Base-by-base conservation (phyloP, 148 eudicot species). In the Silene latifolia region DNA sequence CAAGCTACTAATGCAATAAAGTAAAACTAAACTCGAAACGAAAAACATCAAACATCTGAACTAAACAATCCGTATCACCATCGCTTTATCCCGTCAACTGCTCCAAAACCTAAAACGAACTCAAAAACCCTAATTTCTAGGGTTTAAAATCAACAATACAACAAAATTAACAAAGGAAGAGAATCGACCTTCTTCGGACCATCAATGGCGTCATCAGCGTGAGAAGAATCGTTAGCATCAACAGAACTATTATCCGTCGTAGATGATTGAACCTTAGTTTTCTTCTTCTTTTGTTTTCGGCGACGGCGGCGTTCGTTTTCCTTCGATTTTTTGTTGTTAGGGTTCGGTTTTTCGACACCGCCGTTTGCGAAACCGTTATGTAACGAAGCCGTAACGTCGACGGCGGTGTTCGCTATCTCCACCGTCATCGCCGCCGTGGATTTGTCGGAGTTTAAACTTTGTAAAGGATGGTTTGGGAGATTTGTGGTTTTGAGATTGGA, bases 281-380 rank as follows among this genome's bases (percentile, higher is more conserved):
- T 67, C 24, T 67, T 67, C 54, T 67, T 67, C 21, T 67, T 67
- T 5, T 67, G 71, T 44, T 67, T 67, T 4, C 71, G 71, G 7
- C 71, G 71, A 53, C 71, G 71, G 46, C 56, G 71, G 56, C 71
- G 71, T 42, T 67, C 71, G 8, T 67, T 42, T 3, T 67, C 56
- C 71, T 67, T 67, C 0, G 71, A 67, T 67, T 67, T 67, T 35
- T 65, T 65, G 13, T 17, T 32, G 21, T 35, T 65, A 65, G 69
- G 69, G 71, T 42, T 67, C 4, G 56, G 19, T 44, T 44, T 44
- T 10, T 24, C 47, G 9, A 24, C 47, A 7, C 9, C 21, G 47
- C 69, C 69, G 21, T 65, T 65, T 18, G 18, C 56, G 64, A 60
- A 23, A 9, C 27, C 23, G 64, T 60, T 60, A 7, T 62, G 47